These are phyloP conservation scores for Ophiognomonia clavigignenti-juglandacearum DNA, from an alignment of 2,329 filamentous ascomycete species.

Conservation along the genomic window DNA sequence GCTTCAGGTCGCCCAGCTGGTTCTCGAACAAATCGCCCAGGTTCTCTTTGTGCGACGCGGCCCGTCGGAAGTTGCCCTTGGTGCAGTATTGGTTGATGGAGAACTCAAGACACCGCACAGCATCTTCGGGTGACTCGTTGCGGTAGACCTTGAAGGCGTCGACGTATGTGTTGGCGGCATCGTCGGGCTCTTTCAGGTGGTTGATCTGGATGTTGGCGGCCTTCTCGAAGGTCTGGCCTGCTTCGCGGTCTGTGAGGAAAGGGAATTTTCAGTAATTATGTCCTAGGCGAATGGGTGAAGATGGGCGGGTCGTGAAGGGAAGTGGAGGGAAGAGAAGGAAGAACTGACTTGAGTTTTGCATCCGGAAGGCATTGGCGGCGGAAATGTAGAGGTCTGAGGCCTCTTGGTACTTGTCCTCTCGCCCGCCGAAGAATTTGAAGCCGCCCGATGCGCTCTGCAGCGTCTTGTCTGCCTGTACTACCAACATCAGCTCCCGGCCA, in stretches of 20 bases:
- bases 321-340: not conserved
- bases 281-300: too few species aligned
- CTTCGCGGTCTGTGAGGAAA: conserved; percentile 63
- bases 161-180: conserved; percentile 80
- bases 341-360: conserved; percentile 72
- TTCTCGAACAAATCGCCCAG: conserved; percentile 82
- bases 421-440: conserved; percentile 85
- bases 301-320: too few species aligned
- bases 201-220: conserved; percentile 76
- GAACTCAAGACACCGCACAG: conserved; percentile 71
- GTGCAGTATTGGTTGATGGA: conserved; percentile 82
- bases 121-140: conserved; percentile 78
- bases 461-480: conserved; percentile 75
- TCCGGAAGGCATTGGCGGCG: conserved; percentile 86
- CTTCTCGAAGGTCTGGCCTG: conserved; percentile 80
- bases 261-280: not conserved
- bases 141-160: conserved; percentile 96
- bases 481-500: not conserved
- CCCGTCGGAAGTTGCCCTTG: conserved; percentile 86
- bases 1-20: conserved; percentile 72
- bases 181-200: conserved; percentile 85
- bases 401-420: conserved; percentile 82
- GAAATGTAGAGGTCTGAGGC: conserved; percentile 84
- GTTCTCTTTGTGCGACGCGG: conserved; percentile 86
- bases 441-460: conserved; percentile 69